Conservation (phyloP, 2,329 filamentous ascomycete species). For the Alternaria infectoria region DNA sequence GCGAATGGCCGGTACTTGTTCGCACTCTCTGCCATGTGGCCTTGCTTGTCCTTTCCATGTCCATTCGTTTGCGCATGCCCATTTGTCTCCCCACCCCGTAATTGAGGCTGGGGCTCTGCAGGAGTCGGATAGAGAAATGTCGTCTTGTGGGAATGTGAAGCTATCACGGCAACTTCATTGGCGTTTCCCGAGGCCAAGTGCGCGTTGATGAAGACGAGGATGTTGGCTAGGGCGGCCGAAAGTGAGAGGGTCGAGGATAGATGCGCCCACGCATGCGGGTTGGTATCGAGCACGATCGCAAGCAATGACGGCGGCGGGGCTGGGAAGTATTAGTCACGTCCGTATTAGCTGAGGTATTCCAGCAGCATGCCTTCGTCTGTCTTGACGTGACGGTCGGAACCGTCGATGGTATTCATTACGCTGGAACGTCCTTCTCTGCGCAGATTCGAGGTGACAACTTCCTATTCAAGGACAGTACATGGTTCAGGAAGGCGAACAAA, state of each 20-base stretch:
- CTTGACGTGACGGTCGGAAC: conserved; percentile 55
- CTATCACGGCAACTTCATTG: conserved; percentile 91
- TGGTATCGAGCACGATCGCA: conserved; percentile 92
- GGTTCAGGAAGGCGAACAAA: neutral
- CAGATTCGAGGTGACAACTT: neutral
- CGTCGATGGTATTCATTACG: conserved; percentile 70
- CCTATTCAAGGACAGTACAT: neutral
- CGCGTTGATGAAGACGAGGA: conserved; percentile 96
- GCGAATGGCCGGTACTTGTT: conserved; percentile 96
- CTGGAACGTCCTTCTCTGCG: neutral
- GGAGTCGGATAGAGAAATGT: conserved; percentile 84
- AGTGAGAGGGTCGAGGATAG: conserved; percentile 77
- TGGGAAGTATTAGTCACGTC: conserved; percentile 30
- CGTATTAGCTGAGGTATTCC: neutral
- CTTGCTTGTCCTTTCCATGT: conserved; percentile 19
- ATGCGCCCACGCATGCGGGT: conserved; percentile 90
- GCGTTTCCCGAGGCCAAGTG: conserved; percentile 93
- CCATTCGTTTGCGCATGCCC: conserved; percentile 38
- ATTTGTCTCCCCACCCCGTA: conserved; percentile 26
- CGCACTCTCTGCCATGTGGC: conserved; percentile 55
- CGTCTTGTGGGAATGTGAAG: conserved; percentile 84
- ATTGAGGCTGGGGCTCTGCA: conserved; percentile 19
- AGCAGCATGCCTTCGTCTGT: conserved; percentile 40
- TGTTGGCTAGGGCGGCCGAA: conserved; percentile 81
- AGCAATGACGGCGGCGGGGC: conserved; percentile 78